phyloP scores from a whole-genome alignment of 306 rosid genomes.

The Glycyrrhiza uralensis region DNA sequence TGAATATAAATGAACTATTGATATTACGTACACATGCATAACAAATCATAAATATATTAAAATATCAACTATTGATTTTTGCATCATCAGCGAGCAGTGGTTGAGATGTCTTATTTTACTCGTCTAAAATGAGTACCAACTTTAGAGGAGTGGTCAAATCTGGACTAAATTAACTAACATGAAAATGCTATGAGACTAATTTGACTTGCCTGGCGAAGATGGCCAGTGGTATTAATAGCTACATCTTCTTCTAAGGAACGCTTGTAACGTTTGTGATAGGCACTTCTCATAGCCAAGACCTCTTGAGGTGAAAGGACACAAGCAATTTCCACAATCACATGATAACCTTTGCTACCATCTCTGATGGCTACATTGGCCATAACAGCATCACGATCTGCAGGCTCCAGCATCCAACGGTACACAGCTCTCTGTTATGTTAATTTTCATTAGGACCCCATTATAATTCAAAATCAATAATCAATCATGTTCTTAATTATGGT shows the following conservation, averaged over 20 bases:
- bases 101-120: no score
- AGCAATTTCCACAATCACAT: conserved; percentile 58
- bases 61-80: no score
- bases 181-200: no score
- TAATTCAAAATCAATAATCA: not conserved
- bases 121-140: no score
- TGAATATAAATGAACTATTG: no score
- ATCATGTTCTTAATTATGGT: not conserved
- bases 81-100: no score
- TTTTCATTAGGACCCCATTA: not conserved
- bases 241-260: conserved; percentile 78
- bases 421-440: conserved; percentile 58
- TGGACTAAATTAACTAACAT: no score
- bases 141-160: no score
- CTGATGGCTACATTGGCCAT: conserved; percentile 69
- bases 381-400: conserved; percentile 70
- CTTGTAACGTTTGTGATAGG: conserved; percentile 54
- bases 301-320: conserved; percentile 61
- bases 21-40: no score
- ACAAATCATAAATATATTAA: no score
- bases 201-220: conserved; percentile 59
- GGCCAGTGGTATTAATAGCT: conserved; percentile 57
- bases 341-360: conserved; percentile 34
- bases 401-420: conserved; percentile 79
- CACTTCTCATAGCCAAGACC: conserved; percentile 42